Evolutionary conservation across 106 monocot species (phyloP).

Genomic region (Allium sativum): DNA sequence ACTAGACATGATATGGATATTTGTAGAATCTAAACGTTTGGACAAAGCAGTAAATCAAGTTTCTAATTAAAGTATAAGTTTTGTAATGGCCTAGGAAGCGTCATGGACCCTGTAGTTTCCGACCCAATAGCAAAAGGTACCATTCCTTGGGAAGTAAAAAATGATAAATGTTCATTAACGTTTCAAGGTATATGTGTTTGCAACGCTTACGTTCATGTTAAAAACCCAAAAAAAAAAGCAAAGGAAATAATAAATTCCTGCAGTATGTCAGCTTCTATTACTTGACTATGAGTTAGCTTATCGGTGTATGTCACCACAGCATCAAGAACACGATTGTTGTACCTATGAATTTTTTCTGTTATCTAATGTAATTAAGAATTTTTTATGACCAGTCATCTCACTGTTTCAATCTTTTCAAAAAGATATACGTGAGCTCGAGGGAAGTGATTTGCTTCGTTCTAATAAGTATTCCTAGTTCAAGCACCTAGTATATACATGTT

Average conservation of each 20-base stretch:
- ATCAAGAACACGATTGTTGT: slow-evolving; percentile 66
- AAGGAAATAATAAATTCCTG: slow-evolving; percentile 38
- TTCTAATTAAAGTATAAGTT: too few species aligned
- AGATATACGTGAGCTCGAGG: slow-evolving; percentile 59
- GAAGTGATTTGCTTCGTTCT: slow-evolving; percentile 80
- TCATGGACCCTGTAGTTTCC: slow-evolving; percentile 87
- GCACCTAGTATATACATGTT: slow-evolving; percentile 24
- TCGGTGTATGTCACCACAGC: slow-evolving; percentile 72
- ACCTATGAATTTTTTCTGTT: slow-evolving; percentile 28
- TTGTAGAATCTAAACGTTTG: too few species aligned
- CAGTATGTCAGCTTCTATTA: slow-evolving; percentile 71
- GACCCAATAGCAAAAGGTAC: slow-evolving; percentile 97
- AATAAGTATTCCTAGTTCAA: slow-evolving; percentile 80
- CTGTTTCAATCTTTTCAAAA: slow-evolving; percentile 70
- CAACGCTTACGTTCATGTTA: too few species aligned
- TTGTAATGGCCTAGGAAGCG: too few species aligned
- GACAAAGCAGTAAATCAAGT: too few species aligned
- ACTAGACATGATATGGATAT: too few species aligned
- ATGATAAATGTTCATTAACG: background rate
- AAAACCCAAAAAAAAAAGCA: too few species aligned
- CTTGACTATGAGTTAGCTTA: slow-evolving; percentile 61
- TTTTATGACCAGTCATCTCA: slow-evolving; percentile 10
- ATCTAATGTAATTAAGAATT: background rate
- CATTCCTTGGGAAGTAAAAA: slow-evolving; percentile 25
- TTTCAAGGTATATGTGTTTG: too few species aligned